phyloP scores from a whole-genome alignment of 345 rosid species.

The Abelmoschus esculentus region DNA sequence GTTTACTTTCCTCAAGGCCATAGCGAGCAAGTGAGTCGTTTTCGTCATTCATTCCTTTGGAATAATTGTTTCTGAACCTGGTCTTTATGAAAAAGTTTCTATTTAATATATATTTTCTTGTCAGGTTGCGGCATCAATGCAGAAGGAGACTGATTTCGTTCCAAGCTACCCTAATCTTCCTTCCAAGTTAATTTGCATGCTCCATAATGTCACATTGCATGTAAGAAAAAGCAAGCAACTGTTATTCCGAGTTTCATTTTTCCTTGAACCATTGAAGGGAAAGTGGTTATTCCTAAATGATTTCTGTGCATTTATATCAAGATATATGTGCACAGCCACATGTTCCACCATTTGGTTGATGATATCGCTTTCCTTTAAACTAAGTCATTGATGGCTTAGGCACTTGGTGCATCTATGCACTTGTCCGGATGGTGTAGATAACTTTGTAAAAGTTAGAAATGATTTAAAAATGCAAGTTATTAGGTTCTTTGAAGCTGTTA shows the following conservation, averaged over 20 bases:
- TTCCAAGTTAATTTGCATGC: conserved; percentile 62
- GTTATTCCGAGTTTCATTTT: not conserved
- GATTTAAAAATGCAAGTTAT: not conserved
- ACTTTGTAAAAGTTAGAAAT: not conserved
- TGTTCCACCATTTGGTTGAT: not conserved
- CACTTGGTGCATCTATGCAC: not conserved
- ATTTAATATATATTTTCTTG: not conserved
- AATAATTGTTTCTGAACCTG: conserved; percentile 1
- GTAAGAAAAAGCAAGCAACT: conserved; percentile 37
- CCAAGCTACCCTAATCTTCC: conserved; percentile 76
- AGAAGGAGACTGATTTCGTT: conserved; percentile 55
- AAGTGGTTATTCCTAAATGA: not conserved
- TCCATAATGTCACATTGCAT: conserved; percentile 58
- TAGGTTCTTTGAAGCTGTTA: not conserved
- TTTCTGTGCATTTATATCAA: not conserved
- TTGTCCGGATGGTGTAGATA: not conserved
- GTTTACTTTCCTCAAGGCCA: conserved; percentile 99
- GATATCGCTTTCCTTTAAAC: not conserved
- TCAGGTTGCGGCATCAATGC: conserved; percentile 79
- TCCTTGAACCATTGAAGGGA: not conserved
- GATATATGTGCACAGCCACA: not conserved
- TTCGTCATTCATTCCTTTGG: conserved; percentile 13
- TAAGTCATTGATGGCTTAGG: not conserved
- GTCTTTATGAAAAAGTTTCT: conserved; percentile 13
- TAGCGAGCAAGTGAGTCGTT: conserved; percentile 70